A percentile compares a stretch with the other conserved stretches of the same genome.
Conservation (phyloP, 495 filamentous ascomycete genomes). For the Penicillium verhagenii region DNA sequence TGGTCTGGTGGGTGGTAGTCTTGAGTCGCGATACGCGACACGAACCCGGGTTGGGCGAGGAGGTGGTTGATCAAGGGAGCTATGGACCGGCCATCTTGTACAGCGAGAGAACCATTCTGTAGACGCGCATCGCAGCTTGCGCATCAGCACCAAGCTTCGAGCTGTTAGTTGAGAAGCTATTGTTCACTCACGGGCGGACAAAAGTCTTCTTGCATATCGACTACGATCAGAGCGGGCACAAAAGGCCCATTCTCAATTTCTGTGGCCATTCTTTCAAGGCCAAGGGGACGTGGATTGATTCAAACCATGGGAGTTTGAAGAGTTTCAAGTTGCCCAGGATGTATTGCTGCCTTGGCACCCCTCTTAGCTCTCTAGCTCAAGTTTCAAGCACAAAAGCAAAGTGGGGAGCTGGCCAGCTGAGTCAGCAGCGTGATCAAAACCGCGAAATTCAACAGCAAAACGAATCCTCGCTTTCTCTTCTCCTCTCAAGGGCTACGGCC, state of each 20-base stretch:
- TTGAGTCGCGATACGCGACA: conserved; percentile 74
- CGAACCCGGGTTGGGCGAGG: conserved; percentile 65
- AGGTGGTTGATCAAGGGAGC: conserved; percentile 72
- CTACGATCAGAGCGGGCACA: conserved; percentile 61
- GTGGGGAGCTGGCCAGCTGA: conserved; percentile 20
- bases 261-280: conserved; percentile 11
- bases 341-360: too few species aligned
- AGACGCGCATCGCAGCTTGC: neutral
- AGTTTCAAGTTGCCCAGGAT: neutral
- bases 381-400: too few species aligned
- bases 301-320: too few species aligned
- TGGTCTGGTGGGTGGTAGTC: conserved; percentile 87
- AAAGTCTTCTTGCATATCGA: conserved; percentile 96
- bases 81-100: conserved; percentile 67
- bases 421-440: conserved; percentile 27
- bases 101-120: conserved; percentile 80
- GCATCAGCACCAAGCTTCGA: conserved; percentile 15
- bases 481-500: conserved; percentile 39
- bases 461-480: conserved; percentile 20
- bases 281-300: neutral
- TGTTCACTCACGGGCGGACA: conserved; percentile 69
- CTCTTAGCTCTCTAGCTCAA: too few species aligned
- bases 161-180: conserved; percentile 3
- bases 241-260: conserved; percentile 5
- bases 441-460: conserved; percentile 11